Conservation (phyloP, 225 moss, liverwort and hornwort genomes). For the Climacium dendroides region DNA sequence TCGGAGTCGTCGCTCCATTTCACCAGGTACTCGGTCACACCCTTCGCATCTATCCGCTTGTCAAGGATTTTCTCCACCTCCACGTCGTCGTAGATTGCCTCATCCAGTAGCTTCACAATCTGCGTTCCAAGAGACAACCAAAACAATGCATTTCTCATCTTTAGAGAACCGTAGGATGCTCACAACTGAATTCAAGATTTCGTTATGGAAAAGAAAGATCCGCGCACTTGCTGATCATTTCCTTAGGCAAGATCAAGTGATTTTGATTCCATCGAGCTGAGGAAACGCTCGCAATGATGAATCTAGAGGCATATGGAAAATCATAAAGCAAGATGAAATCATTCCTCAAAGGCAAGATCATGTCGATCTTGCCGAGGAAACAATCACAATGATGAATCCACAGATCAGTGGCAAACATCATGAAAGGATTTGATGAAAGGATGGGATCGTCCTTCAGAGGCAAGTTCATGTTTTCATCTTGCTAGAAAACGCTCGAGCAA, state of each 20-base stretch:
- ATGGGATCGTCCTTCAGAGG: neutral
- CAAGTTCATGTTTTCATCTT: neutral
- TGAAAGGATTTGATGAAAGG: neutral
- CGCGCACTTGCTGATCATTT: neutral
- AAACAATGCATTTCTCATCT: neutral
- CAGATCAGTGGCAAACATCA: neutral
- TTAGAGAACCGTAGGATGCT: neutral
- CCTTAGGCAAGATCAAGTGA: neutral
- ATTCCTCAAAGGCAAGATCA: neutral
- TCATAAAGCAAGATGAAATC: neutral
- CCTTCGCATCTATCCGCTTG: conserved; percentile 53
- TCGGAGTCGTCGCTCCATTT: conserved; percentile 88
- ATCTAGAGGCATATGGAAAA: neutral
- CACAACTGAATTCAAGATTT: neutral
- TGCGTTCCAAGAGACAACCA: neutral
- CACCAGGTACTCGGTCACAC: conserved; percentile 58
- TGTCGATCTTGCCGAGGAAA: neutral
- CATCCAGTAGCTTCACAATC: conserved; percentile 87
- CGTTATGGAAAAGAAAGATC: neutral
- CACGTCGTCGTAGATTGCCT: conserved; percentile 75
- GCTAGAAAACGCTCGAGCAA: neutral
- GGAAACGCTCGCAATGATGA: neutral
- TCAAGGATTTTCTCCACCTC: conserved; percentile 87
- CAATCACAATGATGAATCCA: neutral
- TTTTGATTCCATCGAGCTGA: neutral